phyloP scores from a whole-genome alignment of 768 basidiomycete species.

The Peribolospora kevripleyi region DNA sequence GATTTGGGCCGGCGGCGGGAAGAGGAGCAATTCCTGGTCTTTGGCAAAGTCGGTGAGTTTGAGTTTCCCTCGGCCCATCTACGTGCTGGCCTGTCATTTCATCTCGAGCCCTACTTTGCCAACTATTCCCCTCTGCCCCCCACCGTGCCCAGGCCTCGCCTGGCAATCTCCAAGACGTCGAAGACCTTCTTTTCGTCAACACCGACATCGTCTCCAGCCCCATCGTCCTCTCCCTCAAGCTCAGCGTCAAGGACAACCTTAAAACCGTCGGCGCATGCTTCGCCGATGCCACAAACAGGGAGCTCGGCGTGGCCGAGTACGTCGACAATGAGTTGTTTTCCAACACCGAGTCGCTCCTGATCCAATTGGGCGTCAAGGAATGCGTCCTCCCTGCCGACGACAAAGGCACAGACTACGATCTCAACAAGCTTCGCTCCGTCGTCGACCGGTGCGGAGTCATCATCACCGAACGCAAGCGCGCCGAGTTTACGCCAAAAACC shows the following conservation, averaged over 20 bases:
- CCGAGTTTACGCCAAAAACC: slow-evolving; percentile 58
- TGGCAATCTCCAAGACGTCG: slow-evolving; percentile 40
- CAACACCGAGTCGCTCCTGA: slow-evolving; percentile 85
- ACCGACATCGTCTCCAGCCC: slow-evolving; percentile 61
- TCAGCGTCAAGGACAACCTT: slow-evolving; percentile 34
- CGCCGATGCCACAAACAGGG: slow-evolving; percentile 62
- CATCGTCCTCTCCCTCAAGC: slow-evolving; percentile 67
- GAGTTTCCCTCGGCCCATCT: neutral
- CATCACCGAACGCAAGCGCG: slow-evolving; percentile 76
- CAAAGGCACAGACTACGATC: slow-evolving; percentile 40
- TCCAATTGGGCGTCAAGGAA: slow-evolving; percentile 94
- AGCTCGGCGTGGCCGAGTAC: slow-evolving; percentile 74
- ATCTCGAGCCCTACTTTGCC: neutral
- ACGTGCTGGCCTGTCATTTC: neutral
- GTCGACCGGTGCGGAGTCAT: slow-evolving; percentile 78
- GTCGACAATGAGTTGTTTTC: slow-evolving; percentile 87
- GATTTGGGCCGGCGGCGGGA: slow-evolving; percentile 59
- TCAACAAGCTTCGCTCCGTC: slow-evolving; percentile 57
- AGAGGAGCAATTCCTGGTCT: slow-evolving; percentile 46
- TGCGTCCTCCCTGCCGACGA: slow-evolving; percentile 39
- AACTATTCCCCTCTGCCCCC: too few relatives aligned
- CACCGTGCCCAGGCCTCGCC: slow-evolving; percentile 33
- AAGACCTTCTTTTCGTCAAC: slow-evolving; percentile 62
- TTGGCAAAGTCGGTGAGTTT: slow-evolving; percentile 49
- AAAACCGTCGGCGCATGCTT: slow-evolving; percentile 69